phyloP scores from a whole-genome alignment of 495 filamentous ascomycete genomes.

The Neurospora sublineolata region DNA sequence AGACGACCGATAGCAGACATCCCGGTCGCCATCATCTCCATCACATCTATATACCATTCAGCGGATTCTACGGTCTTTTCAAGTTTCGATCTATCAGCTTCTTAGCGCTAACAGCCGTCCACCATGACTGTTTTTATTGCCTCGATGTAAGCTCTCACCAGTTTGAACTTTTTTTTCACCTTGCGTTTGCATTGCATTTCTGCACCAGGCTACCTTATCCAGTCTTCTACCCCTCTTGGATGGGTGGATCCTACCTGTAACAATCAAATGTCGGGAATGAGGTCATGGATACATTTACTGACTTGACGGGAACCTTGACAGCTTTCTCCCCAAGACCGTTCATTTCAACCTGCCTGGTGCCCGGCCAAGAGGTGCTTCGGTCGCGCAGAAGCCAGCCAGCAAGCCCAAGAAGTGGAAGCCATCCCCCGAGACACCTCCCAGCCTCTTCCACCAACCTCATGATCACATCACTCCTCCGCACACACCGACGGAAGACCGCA shows the following conservation, averaged over 20 bases:
- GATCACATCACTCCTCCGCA: slow-evolving; percentile 37
- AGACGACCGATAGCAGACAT: background rate
- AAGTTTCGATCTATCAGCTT: background rate
- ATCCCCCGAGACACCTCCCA: slow-evolving; percentile 27
- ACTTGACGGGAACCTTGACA: slow-evolving; percentile 20
- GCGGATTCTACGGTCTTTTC: background rate
- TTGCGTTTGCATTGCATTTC: slow-evolving; percentile 1
- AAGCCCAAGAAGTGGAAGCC: slow-evolving; percentile 12
- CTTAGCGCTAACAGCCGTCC: slow-evolving; percentile 11
- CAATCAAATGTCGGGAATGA: background rate
- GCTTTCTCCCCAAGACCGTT: slow-evolving; percentile 83
- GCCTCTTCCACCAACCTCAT: slow-evolving; percentile 30
- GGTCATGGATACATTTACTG: background rate
- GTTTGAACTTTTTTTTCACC: background rate
- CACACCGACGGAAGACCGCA: slow-evolving; percentile 51
- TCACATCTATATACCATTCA: slow-evolving; percentile 26
- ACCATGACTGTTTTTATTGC: slow-evolving; percentile 74
- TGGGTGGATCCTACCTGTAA: background rate
- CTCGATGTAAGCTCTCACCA: slow-evolving; percentile 54
- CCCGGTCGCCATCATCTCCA: background rate
- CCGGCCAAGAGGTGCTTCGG: slow-evolving; percentile 19
- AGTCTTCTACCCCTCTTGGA: background rate
- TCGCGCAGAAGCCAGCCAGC: slow-evolving; percentile 21
- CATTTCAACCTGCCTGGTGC: slow-evolving; percentile 51
- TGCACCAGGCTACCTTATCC: background rate